phyloP scores from a whole-genome alignment of 2,329 filamentous ascomycete genomes.

The Claviceps lovelessii region DNA sequence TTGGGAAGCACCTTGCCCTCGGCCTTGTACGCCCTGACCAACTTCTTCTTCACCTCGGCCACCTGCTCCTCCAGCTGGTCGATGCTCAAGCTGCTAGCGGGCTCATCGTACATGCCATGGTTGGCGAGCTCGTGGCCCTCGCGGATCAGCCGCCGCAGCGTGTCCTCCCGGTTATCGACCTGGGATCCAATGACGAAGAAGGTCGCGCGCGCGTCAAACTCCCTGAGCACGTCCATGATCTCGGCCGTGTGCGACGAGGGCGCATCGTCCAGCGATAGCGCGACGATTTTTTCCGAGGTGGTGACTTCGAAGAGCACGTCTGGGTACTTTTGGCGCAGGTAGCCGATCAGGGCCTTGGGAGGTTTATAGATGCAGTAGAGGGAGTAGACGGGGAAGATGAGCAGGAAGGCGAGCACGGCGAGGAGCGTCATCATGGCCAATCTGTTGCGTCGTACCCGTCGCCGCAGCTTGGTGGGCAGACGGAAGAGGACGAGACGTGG shows the following conservation, averaged over 20 bases:
- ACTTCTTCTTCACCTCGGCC: slow-evolving; percentile 43
- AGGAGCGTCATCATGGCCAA: slow-evolving; percentile 39
- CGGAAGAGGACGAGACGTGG: slow-evolving; percentile 34
- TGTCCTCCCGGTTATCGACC: slow-evolving; percentile 40
- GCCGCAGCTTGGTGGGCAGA: slow-evolving; percentile 41
- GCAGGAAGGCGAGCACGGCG: slow-evolving; percentile 19
- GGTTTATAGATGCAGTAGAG: slow-evolving; percentile 71
- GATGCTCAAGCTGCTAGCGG: slow-evolving; percentile 47
- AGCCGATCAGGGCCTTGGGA: slow-evolving; percentile 53
- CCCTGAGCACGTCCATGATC: slow-evolving; percentile 54
- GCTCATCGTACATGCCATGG: slow-evolving; percentile 80
- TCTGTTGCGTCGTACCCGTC: slow-evolving; percentile 42
- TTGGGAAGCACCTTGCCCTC: slow-evolving; percentile 30
- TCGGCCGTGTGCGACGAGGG: slow-evolving; percentile 58
- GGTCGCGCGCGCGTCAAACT: slow-evolving; percentile 57
- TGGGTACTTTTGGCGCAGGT: slow-evolving; percentile 58
- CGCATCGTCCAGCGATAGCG: slow-evolving; percentile 76
- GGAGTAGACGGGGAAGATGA: slow-evolving; percentile 25
- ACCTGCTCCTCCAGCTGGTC: slow-evolving; percentile 50
- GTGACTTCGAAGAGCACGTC: slow-evolving; percentile 63
- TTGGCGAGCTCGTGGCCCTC: slow-evolving; percentile 64
- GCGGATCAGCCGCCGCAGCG: slow-evolving; percentile 43
- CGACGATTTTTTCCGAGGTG: slow-evolving; percentile 50
- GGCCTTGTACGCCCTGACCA: slow-evolving; percentile 42
- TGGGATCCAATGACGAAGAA: slow-evolving; percentile 83